These are phyloP conservation scores for Sesbania bispinosa DNA, from an alignment of 306 rosid species.

Conservation along the genomic window DNA sequence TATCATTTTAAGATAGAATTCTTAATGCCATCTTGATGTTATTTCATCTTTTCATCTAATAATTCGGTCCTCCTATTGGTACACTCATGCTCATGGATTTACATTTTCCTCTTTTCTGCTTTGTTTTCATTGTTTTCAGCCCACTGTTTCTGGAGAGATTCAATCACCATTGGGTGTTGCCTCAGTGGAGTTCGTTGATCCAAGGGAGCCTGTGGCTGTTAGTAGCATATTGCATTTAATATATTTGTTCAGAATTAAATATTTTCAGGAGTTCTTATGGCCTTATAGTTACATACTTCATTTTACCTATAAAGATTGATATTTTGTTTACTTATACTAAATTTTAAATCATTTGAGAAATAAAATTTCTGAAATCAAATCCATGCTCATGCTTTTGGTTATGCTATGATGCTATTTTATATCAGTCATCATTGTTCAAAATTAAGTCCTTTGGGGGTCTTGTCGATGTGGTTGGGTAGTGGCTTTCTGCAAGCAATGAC, in stretches of 20 bases:
- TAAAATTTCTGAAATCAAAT: neutral
- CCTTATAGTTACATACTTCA: neutral
- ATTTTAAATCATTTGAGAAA: neutral
- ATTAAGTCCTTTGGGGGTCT: neutral
- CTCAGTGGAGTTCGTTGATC: slow-evolving; percentile 83
- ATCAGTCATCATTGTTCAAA: neutral
- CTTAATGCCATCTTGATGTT: neutral
- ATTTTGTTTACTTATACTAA: neutral
- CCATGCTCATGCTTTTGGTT: neutral
- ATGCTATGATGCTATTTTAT: neutral
- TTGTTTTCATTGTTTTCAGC: slow-evolving; percentile 46
- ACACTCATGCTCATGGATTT: neutral
- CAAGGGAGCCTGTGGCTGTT: slow-evolving; percentile 89
- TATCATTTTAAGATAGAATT: neutral
- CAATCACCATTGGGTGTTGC: slow-evolving; percentile 92
- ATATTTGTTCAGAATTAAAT: neutral
- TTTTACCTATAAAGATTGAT: neutral
- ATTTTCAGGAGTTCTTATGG: neutral
- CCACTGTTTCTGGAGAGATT: slow-evolving; percentile 77
- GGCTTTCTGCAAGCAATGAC: slow-evolving; percentile 29
- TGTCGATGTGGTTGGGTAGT: neutral
- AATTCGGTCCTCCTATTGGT: neutral
- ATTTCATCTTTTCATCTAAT: neutral
- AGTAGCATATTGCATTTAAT: slow-evolving; percentile 19
- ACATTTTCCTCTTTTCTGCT: neutral